These are phyloP conservation scores for Exidia glandulosa DNA, from an alignment of 768 basidiomycete genomes.

Conservation along the genomic window DNA sequence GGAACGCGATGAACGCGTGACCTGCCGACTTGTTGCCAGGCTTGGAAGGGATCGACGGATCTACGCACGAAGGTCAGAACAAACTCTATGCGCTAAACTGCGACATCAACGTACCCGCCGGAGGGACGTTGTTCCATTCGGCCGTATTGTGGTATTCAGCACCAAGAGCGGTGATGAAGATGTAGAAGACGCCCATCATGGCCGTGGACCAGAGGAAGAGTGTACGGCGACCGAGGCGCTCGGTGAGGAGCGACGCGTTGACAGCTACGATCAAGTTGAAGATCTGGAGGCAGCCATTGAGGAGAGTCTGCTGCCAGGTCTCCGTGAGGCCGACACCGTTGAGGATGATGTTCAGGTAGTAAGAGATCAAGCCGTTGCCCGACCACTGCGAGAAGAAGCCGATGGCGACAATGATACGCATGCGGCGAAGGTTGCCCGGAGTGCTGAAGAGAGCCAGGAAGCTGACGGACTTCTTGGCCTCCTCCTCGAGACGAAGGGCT, in stretches of 20 bases:
- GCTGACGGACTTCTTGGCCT: conserved; percentile 36
- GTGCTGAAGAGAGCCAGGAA: conserved; percentile 61
- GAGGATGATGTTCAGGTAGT: conserved; percentile 71
- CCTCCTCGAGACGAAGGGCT: conserved; percentile 41
- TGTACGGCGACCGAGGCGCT: conserved; percentile 57
- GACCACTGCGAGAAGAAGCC: conserved; percentile 85
- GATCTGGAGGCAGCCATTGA: conserved; percentile 78
- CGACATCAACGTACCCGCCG: background rate
- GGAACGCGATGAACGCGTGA: conserved; percentile 69
- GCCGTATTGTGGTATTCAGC: conserved; percentile 26
- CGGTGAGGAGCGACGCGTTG: conserved; percentile 46
- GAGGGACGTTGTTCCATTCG: background rate
- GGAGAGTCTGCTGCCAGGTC: conserved; percentile 45
- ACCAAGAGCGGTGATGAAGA: conserved; percentile 25
- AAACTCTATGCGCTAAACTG: background rate
- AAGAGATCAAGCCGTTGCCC: conserved; percentile 72
- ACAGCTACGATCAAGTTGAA: conserved; percentile 65
- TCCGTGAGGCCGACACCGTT: conserved; percentile 20
- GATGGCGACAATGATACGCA: conserved; percentile 64
- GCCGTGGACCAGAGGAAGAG: conserved; percentile 35
- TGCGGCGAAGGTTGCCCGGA: conserved; percentile 62
- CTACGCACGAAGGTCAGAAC: background rate
- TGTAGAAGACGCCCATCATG: conserved; percentile 57
- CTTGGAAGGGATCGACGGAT: background rate
- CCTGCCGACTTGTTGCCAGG: conserved; percentile 8